These are phyloP conservation scores for Neophaeococcomyces aloes DNA, from an alignment of 2,329 filamentous ascomycete species.

Conservation along the genomic window DNA sequence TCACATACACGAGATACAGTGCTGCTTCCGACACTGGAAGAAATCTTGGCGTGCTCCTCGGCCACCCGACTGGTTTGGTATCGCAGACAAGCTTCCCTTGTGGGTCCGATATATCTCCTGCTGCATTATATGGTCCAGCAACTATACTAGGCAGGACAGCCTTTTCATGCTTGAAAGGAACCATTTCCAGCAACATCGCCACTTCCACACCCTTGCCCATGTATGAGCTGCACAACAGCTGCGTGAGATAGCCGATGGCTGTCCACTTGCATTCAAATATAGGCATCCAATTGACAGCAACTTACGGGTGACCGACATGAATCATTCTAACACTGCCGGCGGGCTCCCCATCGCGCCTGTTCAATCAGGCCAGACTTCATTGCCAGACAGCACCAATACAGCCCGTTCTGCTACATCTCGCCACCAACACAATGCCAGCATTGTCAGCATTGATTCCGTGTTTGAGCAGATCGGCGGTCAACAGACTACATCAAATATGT, in stretches of 20 bases:
- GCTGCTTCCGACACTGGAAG: too few relatives aligned
- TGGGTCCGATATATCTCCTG: too few relatives aligned
- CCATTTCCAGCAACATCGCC: too few relatives aligned
- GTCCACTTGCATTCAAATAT: constrained; percentile 2
- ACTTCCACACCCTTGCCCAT: too few relatives aligned
- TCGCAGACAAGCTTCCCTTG: too few relatives aligned
- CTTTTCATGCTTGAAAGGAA: too few relatives aligned
- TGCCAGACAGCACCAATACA: not conserved
- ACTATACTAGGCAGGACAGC: too few relatives aligned
- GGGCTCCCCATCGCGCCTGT: not conserved
- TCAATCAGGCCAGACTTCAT: not conserved
- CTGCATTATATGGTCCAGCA: too few relatives aligned
- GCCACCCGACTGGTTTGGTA: too few relatives aligned
- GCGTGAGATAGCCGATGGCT: constrained; percentile 6
- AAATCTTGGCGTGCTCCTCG: too few relatives aligned
- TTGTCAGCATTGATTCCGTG: constrained; percentile 6
- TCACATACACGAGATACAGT: too few relatives aligned
- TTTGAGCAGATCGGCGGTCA: not conserved
- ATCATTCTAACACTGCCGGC: not conserved
- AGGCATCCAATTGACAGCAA: not conserved
- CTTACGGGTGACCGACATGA: not conserved
- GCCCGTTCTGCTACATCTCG: not conserved
- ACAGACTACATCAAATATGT: not conserved
- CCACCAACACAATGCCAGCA: constrained; percentile 4
- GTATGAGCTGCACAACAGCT: not conserved